These are phyloP conservation scores for Trichoderma sp. DNA, from an alignment of 2,329 filamentous ascomycete genomes.

Conservation along the genomic window DNA sequence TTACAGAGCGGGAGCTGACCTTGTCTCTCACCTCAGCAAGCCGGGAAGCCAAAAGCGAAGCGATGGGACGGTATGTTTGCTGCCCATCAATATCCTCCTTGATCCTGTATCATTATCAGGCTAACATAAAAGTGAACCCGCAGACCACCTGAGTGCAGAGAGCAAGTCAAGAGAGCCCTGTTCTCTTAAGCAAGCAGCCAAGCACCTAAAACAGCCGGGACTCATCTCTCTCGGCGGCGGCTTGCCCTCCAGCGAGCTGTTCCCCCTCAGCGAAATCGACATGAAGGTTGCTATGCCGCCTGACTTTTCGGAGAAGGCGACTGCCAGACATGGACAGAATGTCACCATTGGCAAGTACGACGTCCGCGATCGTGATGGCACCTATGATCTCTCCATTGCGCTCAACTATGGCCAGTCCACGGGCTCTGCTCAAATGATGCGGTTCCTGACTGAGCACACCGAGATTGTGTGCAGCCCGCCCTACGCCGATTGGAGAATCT, in stretches of 20 bases:
- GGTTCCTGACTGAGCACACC: constrained; percentile 92
- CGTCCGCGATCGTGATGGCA: constrained; percentile 57
- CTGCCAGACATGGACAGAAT: constrained; percentile 58
- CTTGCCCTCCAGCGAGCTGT: constrained; percentile 83
- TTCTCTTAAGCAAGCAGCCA: constrained; percentile 81
- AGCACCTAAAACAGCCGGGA: constrained; percentile 75
- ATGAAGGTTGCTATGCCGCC: constrained; percentile 72
- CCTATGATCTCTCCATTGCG: constrained; percentile 77
- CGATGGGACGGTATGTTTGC: constrained; percentile 81
- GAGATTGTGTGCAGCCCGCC: constrained; percentile 86
- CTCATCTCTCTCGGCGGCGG: constrained; percentile 92
- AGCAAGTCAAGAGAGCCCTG: constrained; percentile 62
- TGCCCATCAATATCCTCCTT: neutral
- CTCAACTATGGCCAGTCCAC: constrained; percentile 92
- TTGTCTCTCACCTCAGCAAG: constrained; percentile 32
- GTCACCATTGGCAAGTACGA: constrained; percentile 82
- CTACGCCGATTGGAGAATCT: constrained; percentile 87
- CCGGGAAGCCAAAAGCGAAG: constrained; percentile 72
- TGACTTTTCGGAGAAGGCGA: constrained; percentile 70
- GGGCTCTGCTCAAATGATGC: constrained; percentile 82
- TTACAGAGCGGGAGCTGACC: neutral
- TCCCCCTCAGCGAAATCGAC: constrained; percentile 80
- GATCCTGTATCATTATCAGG: neutral
- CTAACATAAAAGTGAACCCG: neutral
- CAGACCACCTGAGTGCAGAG: constrained; percentile 64